phyloP scores from a whole-genome alignment of 371 early-diverging fungal genomes.

The Batkoa obscura region DNA sequence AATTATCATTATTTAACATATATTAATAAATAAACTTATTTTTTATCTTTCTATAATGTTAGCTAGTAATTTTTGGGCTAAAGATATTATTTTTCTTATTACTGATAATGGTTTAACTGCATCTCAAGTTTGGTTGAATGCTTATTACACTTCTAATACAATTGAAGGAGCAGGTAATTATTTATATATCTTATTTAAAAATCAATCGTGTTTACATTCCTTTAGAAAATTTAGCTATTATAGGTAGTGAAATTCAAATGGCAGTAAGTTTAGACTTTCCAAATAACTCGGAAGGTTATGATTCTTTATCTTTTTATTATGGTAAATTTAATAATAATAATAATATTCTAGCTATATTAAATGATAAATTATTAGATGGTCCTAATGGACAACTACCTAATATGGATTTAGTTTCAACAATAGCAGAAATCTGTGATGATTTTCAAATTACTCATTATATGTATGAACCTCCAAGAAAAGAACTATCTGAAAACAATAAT shows the following conservation, averaged over 20 bases:
- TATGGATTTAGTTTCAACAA: conserved; percentile 69
- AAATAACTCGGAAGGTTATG: conserved; percentile 37
- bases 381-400: conserved; percentile 87
- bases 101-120: conserved; percentile 55
- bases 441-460: no score
- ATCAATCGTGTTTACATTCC: neutral
- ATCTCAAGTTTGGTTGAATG: conserved; percentile 72
- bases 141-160: conserved; percentile 42
- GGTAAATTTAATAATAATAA: conserved; percentile 20
- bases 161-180: neutral
- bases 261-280: conserved; percentile 78
- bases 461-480: no score
- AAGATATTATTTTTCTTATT: conserved; percentile 74
- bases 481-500: no score
- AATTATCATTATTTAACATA: neutral
- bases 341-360: neutral
- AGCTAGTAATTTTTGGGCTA: conserved; percentile 67
- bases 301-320: conserved; percentile 50
- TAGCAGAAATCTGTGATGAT: conserved; percentile 12
- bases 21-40: neutral
- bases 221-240: conserved; percentile 4
- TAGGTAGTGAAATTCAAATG: conserved; percentile 60
- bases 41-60: neutral
- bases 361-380: conserved; percentile 34
- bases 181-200: neutral